Evolutionary conservation across 305 asterid genomes (phyloP), one percentile per base, ranked within the genome.

Genomic region (Euphrasia arctica): DNA sequence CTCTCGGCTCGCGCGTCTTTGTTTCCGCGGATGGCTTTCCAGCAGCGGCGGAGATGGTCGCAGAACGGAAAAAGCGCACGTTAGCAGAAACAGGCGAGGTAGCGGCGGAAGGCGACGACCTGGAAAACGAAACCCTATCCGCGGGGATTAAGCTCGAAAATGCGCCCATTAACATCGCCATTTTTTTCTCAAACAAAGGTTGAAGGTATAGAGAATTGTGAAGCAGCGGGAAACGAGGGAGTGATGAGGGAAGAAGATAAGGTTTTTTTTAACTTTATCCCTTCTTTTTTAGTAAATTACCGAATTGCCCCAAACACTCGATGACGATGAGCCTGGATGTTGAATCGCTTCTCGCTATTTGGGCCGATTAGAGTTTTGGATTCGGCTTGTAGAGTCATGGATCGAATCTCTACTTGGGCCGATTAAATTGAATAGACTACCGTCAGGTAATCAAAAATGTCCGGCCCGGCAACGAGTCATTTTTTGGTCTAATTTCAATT

Each of bases 131-230:
- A 71, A 58, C 70, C 72, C 74, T 71, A 15, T 63, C 72, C 14
- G 74, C 74, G 2, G 85, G 65, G n/a, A 81, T 58, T 61, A 85
- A 70, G 43, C 62, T 73, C 14, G 85, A 68, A 55, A 75, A 75
- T 27, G 65, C 73, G 49, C 84, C 78, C 64, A 82, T 7, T 7
- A 85, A 80, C 2, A 45, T 45, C 14, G 51, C 51, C 51, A 45
- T 45, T 45, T 11, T 45, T n/a, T 45, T 43, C n/a, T 9, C 50
- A 2, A 45, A 0, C 14, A 39, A 7, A 39, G 3, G 5, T 45
- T 10, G 51, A 45, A 6, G 11, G 11, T 41, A 41, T 41, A 2
- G 2, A 41, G 47, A 41, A 5, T 41, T 41, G 47, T 41, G 47
- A 9, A 4, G 2, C 47, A 41, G 47, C 6, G 9, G 8, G 47